Conservation (phyloP, 1,284 basidiomycete genomes). For the Naganishia sp. region DNA sequence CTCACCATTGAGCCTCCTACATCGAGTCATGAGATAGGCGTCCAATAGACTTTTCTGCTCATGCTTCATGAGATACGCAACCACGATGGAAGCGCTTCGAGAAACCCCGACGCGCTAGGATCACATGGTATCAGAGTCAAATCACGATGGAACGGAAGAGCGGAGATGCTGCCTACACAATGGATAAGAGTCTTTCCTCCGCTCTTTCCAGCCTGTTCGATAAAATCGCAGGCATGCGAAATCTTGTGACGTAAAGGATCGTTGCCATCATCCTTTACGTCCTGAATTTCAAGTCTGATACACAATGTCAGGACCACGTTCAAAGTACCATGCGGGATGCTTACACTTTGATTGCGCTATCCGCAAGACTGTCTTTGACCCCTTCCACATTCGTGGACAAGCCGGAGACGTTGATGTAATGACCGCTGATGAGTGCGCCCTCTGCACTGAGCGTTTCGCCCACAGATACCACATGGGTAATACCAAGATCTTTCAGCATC, state of each 20-base stretch:
- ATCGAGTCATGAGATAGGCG: slow-evolving; percentile 68
- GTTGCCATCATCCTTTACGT: slow-evolving; percentile 35
- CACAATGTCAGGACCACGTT: not conserved
- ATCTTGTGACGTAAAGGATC: slow-evolving; percentile 66
- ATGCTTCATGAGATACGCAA: slow-evolving; percentile 96
- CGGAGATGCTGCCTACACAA: slow-evolving; percentile 58
- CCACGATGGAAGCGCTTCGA: slow-evolving; percentile 89
- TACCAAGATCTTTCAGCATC: slow-evolving; percentile 93
- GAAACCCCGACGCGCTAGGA: slow-evolving; percentile 79
- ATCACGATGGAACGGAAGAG: not conserved
- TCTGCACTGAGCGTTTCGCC: slow-evolving; percentile 63
- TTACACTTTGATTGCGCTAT: slow-evolving; percentile 27
- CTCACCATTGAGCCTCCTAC: slow-evolving; percentile 49
- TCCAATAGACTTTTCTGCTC: slow-evolving; percentile 83
- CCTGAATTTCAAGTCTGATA: slow-evolving; percentile 45
- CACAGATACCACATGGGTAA: slow-evolving; percentile 95
- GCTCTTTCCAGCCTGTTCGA: slow-evolving; percentile 75
- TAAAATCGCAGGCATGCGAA: slow-evolving; percentile 85
- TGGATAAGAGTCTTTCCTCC: slow-evolving; percentile 93
- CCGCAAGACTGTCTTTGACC: not conserved
- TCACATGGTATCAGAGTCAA: not conserved
- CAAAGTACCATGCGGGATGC: not conserved
- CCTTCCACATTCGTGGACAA: slow-evolving; percentile 9
- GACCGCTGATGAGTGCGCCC: slow-evolving; percentile 24
- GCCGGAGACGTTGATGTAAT: slow-evolving; percentile 23